Evolutionary conservation across 129 eudicot genomes (phyloP).

Genomic region (Gnaphalium uliginosum): DNA sequence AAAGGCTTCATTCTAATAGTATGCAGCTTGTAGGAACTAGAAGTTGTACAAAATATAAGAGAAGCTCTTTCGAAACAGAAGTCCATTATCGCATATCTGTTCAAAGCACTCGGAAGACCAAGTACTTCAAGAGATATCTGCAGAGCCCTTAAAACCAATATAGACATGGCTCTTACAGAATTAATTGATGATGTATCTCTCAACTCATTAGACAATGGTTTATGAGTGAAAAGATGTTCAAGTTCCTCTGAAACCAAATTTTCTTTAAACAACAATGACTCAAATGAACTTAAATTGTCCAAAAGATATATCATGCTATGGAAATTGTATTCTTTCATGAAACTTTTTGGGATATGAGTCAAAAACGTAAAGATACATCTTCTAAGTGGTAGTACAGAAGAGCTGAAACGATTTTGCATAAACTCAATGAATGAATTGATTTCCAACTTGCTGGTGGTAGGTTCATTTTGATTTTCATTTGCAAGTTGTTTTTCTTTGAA

Average conservation of each 20-base stretch:
- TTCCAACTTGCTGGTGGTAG: neutral
- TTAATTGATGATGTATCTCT: neutral
- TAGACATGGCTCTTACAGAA: conserved; percentile 13
- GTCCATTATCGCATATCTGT: neutral
- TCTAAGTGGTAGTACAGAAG: conserved; percentile 35
- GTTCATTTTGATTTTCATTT: neutral
- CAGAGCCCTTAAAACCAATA: conserved; percentile 35
- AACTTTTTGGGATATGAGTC: conserved; percentile 46
- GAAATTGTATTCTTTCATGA: conserved; percentile 21
- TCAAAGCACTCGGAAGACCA: conserved; percentile 26
- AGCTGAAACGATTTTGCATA: conserved; percentile 35
- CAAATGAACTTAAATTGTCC: conserved; percentile 32
- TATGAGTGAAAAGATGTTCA: conserved; percentile 26
- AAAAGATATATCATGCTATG: conserved; percentile 22
- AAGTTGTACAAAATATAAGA: conserved; percentile 44
- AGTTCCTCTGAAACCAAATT: conserved; percentile 37
- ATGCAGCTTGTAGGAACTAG: conserved; percentile 39
- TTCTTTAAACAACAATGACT: conserved; percentile 34
- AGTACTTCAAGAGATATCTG: conserved; percentile 28
- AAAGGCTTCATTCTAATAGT: conserved; percentile 20
- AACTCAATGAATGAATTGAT: conserved; percentile 40
- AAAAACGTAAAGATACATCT: conserved; percentile 31
- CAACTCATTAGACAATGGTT: neutral
- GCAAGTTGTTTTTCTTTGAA: conserved; percentile 6
- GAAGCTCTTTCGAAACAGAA: conserved; percentile 47